Conservation (phyloP, 2,329 filamentous ascomycete genomes). For the Furcasterigmium furcatum region DNA sequence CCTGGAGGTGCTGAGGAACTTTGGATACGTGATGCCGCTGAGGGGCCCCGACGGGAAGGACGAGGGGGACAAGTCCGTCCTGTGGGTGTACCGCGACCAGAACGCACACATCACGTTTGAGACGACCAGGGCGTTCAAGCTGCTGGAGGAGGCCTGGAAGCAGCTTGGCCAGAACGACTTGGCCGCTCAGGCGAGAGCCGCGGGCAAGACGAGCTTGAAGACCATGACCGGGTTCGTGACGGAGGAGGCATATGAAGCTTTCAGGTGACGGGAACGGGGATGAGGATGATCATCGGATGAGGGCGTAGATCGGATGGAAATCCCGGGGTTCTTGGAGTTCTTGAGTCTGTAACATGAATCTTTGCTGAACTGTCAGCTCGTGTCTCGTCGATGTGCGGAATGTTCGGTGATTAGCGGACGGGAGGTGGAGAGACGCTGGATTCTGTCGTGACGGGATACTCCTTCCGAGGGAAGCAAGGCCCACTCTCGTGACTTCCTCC, state of each 20-base stretch:
- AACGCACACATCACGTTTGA: slow-evolving; percentile 28
- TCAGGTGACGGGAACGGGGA: too few species aligned
- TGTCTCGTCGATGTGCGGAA: too few species aligned
- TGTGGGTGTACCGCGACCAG: slow-evolving; percentile 18
- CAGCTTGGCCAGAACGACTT: slow-evolving; percentile 21
- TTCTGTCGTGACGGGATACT: too few species aligned
- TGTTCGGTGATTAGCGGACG: too few species aligned
- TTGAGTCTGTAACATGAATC: too few species aligned
- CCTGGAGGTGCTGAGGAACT: slow-evolving; percentile 25
- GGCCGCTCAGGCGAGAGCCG: slow-evolving; percentile 19
- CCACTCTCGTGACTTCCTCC: too few species aligned
- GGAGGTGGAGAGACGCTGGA: too few species aligned
- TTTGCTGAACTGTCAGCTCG: too few species aligned
- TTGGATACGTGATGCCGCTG: slow-evolving; percentile 23
- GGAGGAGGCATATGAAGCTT: slow-evolving; percentile 13
- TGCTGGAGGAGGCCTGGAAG: slow-evolving; percentile 22
- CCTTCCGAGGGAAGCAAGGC: too few species aligned
- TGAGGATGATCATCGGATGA: too few species aligned
- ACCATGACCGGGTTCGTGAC: slow-evolving; percentile 27
- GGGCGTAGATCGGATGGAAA: too few species aligned
- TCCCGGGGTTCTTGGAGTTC: too few species aligned
- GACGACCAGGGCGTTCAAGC: slow-evolving; percentile 25
- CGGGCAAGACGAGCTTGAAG: slow-evolving; percentile 23
- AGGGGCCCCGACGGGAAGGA: slow-evolving; percentile 11
- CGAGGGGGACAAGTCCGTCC: slow-evolving; percentile 11